phyloP scores from a whole-genome alignment of 306 rosid genomes.

The Cicer chorassanicum region DNA sequence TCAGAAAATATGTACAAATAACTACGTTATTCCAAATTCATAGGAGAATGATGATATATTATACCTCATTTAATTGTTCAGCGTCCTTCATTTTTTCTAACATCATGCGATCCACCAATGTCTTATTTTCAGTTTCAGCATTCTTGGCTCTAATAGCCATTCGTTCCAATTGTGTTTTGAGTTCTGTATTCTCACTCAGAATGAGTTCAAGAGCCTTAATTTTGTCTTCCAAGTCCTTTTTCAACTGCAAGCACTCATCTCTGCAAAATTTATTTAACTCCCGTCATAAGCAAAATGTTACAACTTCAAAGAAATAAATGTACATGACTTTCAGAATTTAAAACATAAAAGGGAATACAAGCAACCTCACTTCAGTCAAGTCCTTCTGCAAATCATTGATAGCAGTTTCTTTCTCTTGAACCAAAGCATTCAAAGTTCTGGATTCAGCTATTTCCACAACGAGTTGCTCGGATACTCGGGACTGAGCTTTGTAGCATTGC shows the following conservation, averaged over 20 bases:
- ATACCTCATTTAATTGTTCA: slow-evolving; percentile 95
- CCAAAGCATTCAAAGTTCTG: slow-evolving; percentile 68
- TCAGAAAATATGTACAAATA: slow-evolving; percentile 22
- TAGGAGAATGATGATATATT: slow-evolving; percentile 7
- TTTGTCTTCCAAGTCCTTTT: slow-evolving; percentile 75
- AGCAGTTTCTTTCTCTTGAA: slow-evolving; percentile 69
- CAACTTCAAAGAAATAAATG: background rate
- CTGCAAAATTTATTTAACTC: slow-evolving; percentile 53
- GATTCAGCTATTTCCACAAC: slow-evolving; percentile 93
- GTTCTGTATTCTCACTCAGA: slow-evolving; percentile 74
- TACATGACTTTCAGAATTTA: background rate
- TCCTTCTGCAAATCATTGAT: slow-evolving; percentile 60
- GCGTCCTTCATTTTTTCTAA: slow-evolving; percentile 97
- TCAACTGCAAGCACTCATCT: slow-evolving; percentile 69
- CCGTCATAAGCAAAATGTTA: background rate
- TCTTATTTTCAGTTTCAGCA: slow-evolving; percentile 84
- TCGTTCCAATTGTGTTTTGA: slow-evolving; percentile 71
- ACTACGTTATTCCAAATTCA: slow-evolving; percentile 26
- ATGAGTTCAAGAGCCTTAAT: slow-evolving; percentile 70
- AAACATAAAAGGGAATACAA: slow-evolving; percentile 28
- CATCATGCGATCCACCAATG: slow-evolving; percentile 92
- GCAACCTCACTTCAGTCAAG: slow-evolving; percentile 68
- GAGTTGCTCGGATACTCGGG: slow-evolving; percentile 89
- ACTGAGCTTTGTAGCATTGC: slow-evolving; percentile 95
- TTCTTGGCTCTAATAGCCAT: slow-evolving; percentile 69